Percentiles rank a stretch among this genome's conserved stretches.
phyloP scores from a whole-genome alignment of 805 yeast species.

The Candida germanica region DNA sequence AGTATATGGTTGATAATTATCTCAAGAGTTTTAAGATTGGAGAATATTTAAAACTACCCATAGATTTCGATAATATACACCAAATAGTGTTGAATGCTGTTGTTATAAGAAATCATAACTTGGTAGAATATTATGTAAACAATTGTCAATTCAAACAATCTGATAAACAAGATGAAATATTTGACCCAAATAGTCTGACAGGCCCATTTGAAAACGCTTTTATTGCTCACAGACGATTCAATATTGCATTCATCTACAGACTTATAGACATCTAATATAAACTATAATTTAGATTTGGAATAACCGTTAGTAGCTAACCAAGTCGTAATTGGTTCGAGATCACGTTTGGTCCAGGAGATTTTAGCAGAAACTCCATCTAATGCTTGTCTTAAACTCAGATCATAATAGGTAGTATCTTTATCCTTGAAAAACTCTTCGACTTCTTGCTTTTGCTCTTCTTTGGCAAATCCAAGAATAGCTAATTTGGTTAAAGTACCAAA shows the following conservation, averaged over 20 bases:
- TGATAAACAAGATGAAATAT: conserved; percentile 16
- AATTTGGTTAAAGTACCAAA: conserved; percentile 69
- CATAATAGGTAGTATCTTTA: conserved; percentile 60
- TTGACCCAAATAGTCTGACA: conserved; percentile 15
- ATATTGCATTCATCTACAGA: conserved; percentile 26
- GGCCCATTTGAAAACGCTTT: conserved; percentile 37
- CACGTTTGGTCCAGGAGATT: conserved; percentile 58
- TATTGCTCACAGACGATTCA: conserved; percentile 37
- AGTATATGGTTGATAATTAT: conserved; percentile 18
- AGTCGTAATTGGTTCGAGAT: conserved; percentile 39
- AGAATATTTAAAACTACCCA: conserved; percentile 11
- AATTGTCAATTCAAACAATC: conserved; percentile 36
- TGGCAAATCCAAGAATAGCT: conserved; percentile 60
- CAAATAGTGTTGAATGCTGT: conserved; percentile 27
- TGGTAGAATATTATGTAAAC: conserved; percentile 42
- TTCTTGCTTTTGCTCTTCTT: conserved; percentile 48
- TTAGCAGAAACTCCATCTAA: conserved; percentile 58
- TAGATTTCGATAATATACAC: background rate
- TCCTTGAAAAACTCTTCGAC: conserved; percentile 49
- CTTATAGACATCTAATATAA: background rate
- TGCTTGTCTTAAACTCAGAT: conserved; percentile 63
- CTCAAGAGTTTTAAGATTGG: conserved; percentile 10
- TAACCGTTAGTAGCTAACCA: conserved; percentile 48
- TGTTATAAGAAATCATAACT: conserved; percentile 48
- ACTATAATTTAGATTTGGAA: conserved; percentile 8